A percentile compares a stretch with the other conserved stretches of the same genome.
Evolutionary conservation across 768 basidiomycete genomes (phyloP).

Genomic region (Tricholoma matsutake): DNA sequence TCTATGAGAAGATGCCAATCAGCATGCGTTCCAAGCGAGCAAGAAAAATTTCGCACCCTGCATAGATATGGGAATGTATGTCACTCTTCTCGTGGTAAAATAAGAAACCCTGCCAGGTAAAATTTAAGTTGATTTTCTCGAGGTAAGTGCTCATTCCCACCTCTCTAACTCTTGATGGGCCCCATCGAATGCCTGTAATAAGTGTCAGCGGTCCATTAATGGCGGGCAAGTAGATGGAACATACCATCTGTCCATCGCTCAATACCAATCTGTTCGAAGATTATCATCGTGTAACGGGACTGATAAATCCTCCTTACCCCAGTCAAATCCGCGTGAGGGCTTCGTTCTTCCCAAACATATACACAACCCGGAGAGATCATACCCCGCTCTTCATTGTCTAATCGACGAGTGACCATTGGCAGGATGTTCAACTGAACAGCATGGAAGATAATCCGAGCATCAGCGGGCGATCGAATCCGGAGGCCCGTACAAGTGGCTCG

Average conservation of each 20-base stretch:
- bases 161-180: conserved; percentile 75
- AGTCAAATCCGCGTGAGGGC: conserved; percentile 66
- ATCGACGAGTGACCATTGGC: conserved; percentile 74
- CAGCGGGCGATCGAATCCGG: conserved; percentile 49
- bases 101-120: conserved; percentile 59
- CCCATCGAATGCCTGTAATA: conserved; percentile 62
- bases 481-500: conserved; percentile 50
- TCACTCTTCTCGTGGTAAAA: conserved; percentile 78
- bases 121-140: conserved; percentile 2
- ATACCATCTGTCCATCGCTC: conserved; percentile 79
- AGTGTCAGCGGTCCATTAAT: neutral
- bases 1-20: conserved; percentile 11
- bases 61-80: conserved; percentile 41
- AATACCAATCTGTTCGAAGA: conserved; percentile 59
- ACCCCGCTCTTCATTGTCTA: conserved; percentile 74
- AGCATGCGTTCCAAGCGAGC: conserved; percentile 7
- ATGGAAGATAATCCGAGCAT: conserved; percentile 66
- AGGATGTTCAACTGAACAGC: conserved; percentile 63
- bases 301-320: conserved; percentile 46
- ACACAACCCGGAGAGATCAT: conserved; percentile 71
- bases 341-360: conserved; percentile 85
- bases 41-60: conserved; percentile 31
- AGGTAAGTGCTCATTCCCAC: conserved; percentile 33
- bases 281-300: conserved; percentile 7
- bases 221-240: conserved; percentile 10